A percentile compares a stretch with the other conserved stretches of the same genome.
phyloP scores from a whole-genome alignment of 306 rosid genomes.

The Citrullus colocynthis region DNA sequence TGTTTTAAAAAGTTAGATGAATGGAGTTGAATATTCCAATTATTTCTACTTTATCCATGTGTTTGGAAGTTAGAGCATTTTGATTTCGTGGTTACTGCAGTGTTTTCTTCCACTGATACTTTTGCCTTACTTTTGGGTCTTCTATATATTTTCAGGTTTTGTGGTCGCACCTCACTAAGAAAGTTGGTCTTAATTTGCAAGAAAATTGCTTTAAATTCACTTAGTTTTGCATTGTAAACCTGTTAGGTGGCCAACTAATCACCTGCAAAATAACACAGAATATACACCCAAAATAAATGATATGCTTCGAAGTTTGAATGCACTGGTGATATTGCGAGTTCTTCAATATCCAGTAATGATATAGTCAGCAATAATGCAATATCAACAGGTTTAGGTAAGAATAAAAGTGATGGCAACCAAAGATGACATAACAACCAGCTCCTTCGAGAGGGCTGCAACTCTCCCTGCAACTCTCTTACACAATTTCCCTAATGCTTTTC shows the following conservation, averaged over 20 bases:
- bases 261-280: too few species aligned
- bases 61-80: neutral
- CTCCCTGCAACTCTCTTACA: neutral
- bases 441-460: neutral
- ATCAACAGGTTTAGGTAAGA: too few species aligned
- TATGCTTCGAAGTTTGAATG: too few species aligned
- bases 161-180: neutral
- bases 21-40: neutral
- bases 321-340: too few species aligned
- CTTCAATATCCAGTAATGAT: too few species aligned
- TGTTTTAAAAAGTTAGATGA: neutral
- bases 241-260: too few species aligned
- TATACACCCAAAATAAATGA: too few species aligned
- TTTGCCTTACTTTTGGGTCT: neutral
- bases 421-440: too few species aligned
- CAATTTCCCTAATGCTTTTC: too few species aligned
- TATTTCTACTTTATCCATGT: neutral
- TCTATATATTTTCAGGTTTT: neutral
- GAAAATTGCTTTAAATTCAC: neutral
- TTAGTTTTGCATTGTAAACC: neutral
- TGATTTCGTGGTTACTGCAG: neutral
- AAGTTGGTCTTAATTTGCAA: neutral
- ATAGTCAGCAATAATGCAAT: too few species aligned
- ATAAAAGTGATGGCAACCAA: too few species aligned
- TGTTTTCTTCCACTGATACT: neutral